These are phyloP conservation scores for Fusarium mundagurra DNA, from an alignment of 2,329 filamentous ascomycete species.

Conservation along the genomic window DNA sequence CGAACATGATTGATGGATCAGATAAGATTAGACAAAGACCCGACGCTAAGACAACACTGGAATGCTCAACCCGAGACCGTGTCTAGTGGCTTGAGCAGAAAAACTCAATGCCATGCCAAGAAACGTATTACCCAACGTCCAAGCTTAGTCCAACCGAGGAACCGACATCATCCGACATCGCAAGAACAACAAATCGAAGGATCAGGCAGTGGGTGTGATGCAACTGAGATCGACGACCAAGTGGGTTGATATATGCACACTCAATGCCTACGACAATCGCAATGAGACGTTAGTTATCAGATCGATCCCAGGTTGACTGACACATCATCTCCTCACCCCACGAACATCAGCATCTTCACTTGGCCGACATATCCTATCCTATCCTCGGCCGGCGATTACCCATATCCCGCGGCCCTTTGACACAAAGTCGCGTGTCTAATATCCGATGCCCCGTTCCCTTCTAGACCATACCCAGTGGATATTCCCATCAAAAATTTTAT, in stretches of 20 bases:
- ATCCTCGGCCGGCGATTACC: not conserved
- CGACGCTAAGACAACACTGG: not conserved
- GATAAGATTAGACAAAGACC: constrained; percentile 13
- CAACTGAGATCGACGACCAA: not conserved
- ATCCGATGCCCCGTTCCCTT: not conserved
- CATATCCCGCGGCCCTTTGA: not conserved
- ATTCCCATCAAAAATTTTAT: not conserved
- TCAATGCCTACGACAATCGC: not conserved
- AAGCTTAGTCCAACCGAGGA: not conserved
- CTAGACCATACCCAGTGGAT: constrained; percentile 13
- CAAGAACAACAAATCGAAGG: not conserved
- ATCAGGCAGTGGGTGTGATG: not conserved
- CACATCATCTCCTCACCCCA: not conserved
- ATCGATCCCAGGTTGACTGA: not conserved
- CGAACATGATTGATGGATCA: not conserved
- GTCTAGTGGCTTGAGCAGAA: not conserved
- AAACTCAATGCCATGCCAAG: not conserved
- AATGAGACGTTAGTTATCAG: not conserved
- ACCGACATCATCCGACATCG: not conserved
- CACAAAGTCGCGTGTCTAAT: not conserved
- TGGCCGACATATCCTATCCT: not conserved
- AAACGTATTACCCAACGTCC: not conserved
- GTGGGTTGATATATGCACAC: not conserved
- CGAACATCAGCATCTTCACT: not conserved
- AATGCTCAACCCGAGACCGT: not conserved